Evolutionary conservation across 2,329 filamentous ascomycete genomes (phyloP), one percentile per base, ranked within the genome.

Genomic region (Alternaria viburni): DNA sequence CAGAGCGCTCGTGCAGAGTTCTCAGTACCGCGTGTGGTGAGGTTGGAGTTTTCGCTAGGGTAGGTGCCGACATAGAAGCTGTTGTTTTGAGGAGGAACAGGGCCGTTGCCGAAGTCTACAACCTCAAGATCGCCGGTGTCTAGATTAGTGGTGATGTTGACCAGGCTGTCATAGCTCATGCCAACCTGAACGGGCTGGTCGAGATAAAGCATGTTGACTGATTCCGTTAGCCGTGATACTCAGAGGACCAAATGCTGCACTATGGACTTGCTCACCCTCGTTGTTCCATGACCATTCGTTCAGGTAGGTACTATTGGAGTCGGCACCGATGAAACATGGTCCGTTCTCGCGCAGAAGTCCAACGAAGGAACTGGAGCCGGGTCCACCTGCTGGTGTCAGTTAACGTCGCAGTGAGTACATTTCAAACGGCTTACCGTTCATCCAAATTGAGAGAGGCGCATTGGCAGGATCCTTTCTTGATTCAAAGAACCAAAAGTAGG

Each of bases 401-500:
- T 9, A n/a, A 32, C 8, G 12, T 17, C 15, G 21, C 23, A 15
- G 4, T 28, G 15, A 5, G 10, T 4, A 2, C 0, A 51, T 15
- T 13, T 8, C n/a, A 12, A 19, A 8, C 5, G 3, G 23, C 15
- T 19, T n/a, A 58, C 62, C 87, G 60, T 88, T 87, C 74, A 90
- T 83, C 84, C 86, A 90, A 28, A 89, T 84, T 0, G 84, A 82
- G 3, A 89, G 77, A 0, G 87, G 88, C 1, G 86, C 87, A 69
- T 85, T 85, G 9, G 76, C 70, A 2, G 87, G 83, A 70, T 87
- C 83, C 57, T 87, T 84, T 15, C 87, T 81, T 1, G 87, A 83
- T 65, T 89, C 87, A 68, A 90, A 89, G 71, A 88, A 90, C 86
- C 86, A 88, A 74, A 90, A 90, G 74, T 88, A 90, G 23, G 85